These are phyloP conservation scores for Termitomyces sp. DNA, from an alignment of 768 basidiomycete species.

Conservation along the genomic window DNA sequence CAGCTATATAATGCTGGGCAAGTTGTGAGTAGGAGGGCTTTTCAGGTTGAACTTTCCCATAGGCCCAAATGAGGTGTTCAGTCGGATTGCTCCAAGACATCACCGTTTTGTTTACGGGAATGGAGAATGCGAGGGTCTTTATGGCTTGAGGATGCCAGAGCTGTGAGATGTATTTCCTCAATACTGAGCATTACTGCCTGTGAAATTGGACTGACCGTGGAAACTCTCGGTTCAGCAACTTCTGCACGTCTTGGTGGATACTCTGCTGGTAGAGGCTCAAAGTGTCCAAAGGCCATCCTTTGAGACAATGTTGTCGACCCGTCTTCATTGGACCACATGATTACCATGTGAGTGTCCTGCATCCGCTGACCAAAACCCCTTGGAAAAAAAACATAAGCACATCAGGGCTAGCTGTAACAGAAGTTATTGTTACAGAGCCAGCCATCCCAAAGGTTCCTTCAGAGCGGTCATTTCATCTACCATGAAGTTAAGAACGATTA, in stretches of 20 bases:
- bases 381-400: constrained; percentile 11
- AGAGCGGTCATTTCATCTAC: constrained; percentile 44
- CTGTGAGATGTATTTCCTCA: neutral
- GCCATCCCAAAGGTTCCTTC: constrained; percentile 44
- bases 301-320: constrained; percentile 58
- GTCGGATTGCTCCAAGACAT: constrained; percentile 22
- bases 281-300: constrained; percentile 43
- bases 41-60: constrained; percentile 29
- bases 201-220: constrained; percentile 25
- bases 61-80: constrained; percentile 40
- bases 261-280: constrained; percentile 41
- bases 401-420: neutral
- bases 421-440: constrained; percentile 42
- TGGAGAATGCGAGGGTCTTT: constrained; percentile 38
- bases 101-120: constrained; percentile 36
- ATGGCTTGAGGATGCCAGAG: constrained; percentile 30
- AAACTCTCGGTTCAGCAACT: constrained; percentile 30
- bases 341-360: constrained; percentile 52
- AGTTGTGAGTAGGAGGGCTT: constrained; percentile 19
- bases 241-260: constrained; percentile 46
- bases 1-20: constrained; percentile 29
- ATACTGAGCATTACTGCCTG: neutral
- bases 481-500: neutral
- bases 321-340: constrained; percentile 49
- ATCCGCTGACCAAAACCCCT: constrained; percentile 52